Evolutionary conservation across 176 grass and related monocot genomes (phyloP).

Genomic region (Tuctoria greenei): DNA sequence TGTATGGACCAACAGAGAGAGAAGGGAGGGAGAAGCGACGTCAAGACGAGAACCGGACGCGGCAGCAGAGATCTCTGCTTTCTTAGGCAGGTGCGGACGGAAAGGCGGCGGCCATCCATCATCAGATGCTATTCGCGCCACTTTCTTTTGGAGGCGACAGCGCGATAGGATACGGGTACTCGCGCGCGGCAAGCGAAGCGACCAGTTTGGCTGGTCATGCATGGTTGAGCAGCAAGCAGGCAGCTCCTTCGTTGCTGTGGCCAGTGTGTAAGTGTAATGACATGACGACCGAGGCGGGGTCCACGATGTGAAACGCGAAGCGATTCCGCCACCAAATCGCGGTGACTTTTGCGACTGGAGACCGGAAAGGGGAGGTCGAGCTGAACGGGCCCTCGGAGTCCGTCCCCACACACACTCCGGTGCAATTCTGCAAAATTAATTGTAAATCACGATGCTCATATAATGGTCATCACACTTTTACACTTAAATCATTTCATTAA

Average conservation of each 20-base stretch:
- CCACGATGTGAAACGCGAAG: slow-evolving; percentile 22
- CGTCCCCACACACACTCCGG: slow-evolving; percentile 1
- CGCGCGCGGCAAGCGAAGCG: not conserved
- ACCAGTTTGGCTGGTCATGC: not conserved
- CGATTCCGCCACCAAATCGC: slow-evolving; percentile 41
- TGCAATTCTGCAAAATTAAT: too few species aligned
- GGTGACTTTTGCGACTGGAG: slow-evolving; percentile 11
- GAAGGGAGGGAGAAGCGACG: not conserved
- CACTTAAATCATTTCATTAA: too few species aligned
- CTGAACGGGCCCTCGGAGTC: not conserved
- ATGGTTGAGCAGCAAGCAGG: not conserved
- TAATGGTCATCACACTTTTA: too few species aligned
- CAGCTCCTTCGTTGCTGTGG: not conserved
- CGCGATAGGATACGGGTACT: not conserved
- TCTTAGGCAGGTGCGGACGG: not conserved
- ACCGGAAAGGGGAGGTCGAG: not conserved
- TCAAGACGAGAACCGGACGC: slow-evolving; percentile 21
- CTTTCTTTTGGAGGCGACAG: slow-evolving; percentile 18
- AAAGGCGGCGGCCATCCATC: not conserved
- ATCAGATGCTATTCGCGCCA: slow-evolving; percentile 48
- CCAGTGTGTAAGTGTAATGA: too few species aligned
- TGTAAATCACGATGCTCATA: too few species aligned
- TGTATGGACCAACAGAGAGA: not conserved
- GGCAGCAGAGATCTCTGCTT: slow-evolving; percentile 29
- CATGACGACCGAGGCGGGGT: not conserved